Conservation (phyloP, 139 green algal genomes). For the Chlorella vulgaris region DNA sequence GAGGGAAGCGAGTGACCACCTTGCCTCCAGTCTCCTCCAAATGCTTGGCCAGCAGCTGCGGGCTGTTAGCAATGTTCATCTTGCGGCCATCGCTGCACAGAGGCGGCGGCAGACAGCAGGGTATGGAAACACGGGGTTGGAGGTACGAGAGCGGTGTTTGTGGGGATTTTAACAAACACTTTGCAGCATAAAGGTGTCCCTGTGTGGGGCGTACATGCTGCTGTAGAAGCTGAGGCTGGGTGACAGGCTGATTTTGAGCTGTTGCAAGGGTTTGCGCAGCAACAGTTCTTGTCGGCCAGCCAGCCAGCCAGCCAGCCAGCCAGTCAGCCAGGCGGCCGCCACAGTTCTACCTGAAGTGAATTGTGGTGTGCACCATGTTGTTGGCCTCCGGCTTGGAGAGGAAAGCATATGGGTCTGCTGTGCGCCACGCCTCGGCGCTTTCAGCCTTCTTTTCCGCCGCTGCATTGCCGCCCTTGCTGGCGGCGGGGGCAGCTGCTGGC, state of each 20-base stretch:
- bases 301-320: no score
- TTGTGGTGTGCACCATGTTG: constrained; percentile 77
- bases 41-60: constrained; percentile 79
- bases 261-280: no score
- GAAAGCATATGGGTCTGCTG: constrained; percentile 84
- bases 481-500: not conserved
- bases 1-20: constrained; percentile 96
- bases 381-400: constrained; percentile 84
- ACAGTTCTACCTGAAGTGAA: constrained; percentile 48
- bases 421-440: constrained; percentile 24
- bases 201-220: no score
- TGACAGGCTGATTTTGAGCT: no score
- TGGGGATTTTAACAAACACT: not conserved
- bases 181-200: not conserved
- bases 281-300: no score
- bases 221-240: no score
- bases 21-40: constrained; percentile 83
- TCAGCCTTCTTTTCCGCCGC: constrained; percentile 11
- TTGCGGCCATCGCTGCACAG: constrained; percentile 49
- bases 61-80: constrained; percentile 88
- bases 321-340: not conserved
- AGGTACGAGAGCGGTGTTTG: no score
- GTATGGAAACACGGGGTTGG: no score
- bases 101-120: constrained; percentile 23
- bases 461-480: constrained; percentile 32